Evolutionary conservation across 2,329 filamentous ascomycete species (phyloP).

Genomic region (Diaporthe sp.): DNA sequence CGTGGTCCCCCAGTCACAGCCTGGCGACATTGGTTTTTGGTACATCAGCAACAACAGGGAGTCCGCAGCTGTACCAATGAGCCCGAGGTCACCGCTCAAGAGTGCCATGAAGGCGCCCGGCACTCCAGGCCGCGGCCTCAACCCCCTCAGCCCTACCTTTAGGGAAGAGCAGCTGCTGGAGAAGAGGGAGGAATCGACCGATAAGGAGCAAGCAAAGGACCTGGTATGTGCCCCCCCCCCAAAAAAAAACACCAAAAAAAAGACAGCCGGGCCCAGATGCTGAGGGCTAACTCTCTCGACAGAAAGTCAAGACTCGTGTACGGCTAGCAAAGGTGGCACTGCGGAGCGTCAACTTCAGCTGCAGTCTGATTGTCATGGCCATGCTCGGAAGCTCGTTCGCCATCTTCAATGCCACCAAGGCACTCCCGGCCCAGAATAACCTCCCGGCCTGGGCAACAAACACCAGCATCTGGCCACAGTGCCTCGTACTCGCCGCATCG

Average conservation of each 20-base stretch:
- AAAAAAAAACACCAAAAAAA: too few relatives aligned
- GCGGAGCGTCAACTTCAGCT: constrained; percentile 96
- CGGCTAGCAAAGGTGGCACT: constrained; percentile 94
- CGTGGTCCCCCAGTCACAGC: constrained; percentile 72
- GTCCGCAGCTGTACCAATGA: constrained; percentile 70
- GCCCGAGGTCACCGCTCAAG: constrained; percentile 84
- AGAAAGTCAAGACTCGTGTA: constrained; percentile 94
- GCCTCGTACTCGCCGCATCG: constrained; percentile 81
- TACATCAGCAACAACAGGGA: constrained; percentile 77
- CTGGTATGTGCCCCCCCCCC: constrained; percentile 70
- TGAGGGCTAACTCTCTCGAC: constrained; percentile 42
- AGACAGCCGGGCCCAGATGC: not conserved
- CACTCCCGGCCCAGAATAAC: constrained; percentile 78
- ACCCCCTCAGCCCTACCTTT: constrained; percentile 92
- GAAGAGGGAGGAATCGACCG: constrained; percentile 82
- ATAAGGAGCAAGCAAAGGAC: constrained; percentile 88
- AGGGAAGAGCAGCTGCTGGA: constrained; percentile 87
- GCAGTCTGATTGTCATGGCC: constrained; percentile 91
- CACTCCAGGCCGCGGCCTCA: constrained; percentile 79
- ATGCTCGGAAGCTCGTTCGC: constrained; percentile 90
- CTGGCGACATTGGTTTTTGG: constrained; percentile 91
- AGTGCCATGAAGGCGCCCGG: constrained; percentile 91
- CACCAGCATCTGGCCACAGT: constrained; percentile 90
- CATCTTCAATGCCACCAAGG: constrained; percentile 90
- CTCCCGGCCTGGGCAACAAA: constrained; percentile 85